A percentile compares a stretch with the other conserved stretches of the same genome.
Evolutionary conservation across 1,284 basidiomycete genomes (phyloP).

Genomic region (Takashimella tepidaria): DNA sequence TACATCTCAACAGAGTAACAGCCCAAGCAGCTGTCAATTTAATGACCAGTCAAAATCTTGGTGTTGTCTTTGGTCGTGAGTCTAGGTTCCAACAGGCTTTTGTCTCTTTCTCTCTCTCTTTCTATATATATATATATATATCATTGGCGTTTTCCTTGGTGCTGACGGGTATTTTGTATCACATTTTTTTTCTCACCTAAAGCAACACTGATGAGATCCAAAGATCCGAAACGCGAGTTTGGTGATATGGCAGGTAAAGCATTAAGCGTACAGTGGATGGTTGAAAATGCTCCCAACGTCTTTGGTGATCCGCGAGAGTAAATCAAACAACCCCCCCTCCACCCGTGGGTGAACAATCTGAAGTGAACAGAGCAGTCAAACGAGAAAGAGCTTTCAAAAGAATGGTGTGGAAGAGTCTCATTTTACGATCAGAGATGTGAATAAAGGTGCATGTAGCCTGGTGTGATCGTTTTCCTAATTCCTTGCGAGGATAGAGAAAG

Average conservation of each 20-base stretch:
- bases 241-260: constrained; percentile 86
- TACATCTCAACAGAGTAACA: constrained; percentile 80
- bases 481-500: neutral
- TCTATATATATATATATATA: no score
- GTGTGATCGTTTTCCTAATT: no score
- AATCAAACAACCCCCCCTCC: no score
- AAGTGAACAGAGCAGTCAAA: no score
- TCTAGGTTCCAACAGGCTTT: no score
- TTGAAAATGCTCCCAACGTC: constrained; percentile 70
- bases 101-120: no score
- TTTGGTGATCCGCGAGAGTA: constrained; percentile 26
- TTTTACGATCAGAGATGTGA: no score
- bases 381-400: no score
- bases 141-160: neutral
- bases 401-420: no score
- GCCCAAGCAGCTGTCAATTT: constrained; percentile 68
- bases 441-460: no score
- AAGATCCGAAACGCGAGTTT: constrained; percentile 81
- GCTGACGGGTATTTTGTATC: neutral
- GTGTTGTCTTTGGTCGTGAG: constrained; percentile 99
- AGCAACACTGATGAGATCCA: constrained; percentile 92
- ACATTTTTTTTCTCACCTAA: constrained; percentile 9
- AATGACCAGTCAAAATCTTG: constrained; percentile 92
- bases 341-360: no score
- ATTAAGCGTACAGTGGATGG: constrained; percentile 81